A percentile compares a stretch with the other conserved stretches of the same genome.
Evolutionary conservation across 2,329 filamentous ascomycete species (phyloP).

Genomic region (Fusarium floridanum): DNA sequence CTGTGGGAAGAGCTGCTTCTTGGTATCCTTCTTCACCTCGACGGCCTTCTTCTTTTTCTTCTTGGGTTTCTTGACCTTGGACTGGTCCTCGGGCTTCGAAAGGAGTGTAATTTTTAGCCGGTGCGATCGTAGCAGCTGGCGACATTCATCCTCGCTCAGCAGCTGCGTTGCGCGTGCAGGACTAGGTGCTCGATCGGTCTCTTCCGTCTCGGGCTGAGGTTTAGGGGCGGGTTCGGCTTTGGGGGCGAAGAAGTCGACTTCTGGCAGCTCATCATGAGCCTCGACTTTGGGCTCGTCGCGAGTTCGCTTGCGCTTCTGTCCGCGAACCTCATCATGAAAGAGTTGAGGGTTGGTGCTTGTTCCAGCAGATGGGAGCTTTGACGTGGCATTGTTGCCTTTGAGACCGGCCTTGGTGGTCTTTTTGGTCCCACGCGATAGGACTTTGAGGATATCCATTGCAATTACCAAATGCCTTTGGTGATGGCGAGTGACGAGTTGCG

Average conservation of each 20-base stretch:
- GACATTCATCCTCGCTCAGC: constrained; percentile 78
- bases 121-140: constrained; percentile 80
- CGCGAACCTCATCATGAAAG: constrained; percentile 69
- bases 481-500: constrained; percentile 12
- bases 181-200: constrained; percentile 46
- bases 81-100: constrained; percentile 61
- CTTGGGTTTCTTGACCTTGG: constrained; percentile 67
- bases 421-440: constrained; percentile 79
- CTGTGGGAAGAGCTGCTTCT: constrained; percentile 78
- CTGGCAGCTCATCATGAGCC: constrained; percentile 54
- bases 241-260: constrained; percentile 72
- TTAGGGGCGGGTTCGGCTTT: constrained; percentile 55
- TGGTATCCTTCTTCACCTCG: constrained; percentile 63
- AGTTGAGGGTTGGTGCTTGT: constrained; percentile 76
- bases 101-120: constrained; percentile 87
- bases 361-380: constrained; percentile 74
- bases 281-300: constrained; percentile 52
- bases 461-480: constrained; percentile 4
- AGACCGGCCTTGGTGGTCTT: constrained; percentile 57
- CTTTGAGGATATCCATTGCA: constrained; percentile 78
- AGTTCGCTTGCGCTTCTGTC: constrained; percentile 69
- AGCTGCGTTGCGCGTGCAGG: constrained; percentile 48
- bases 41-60: constrained; percentile 66
- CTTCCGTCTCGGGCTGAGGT: constrained; percentile 39
- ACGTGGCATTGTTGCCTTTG: constrained; percentile 46